A percentile compares a stretch with the other conserved stretches of the same genome.
Conservation (phyloP, 805 yeast species). For the Clavispora carvajalis region DNA sequence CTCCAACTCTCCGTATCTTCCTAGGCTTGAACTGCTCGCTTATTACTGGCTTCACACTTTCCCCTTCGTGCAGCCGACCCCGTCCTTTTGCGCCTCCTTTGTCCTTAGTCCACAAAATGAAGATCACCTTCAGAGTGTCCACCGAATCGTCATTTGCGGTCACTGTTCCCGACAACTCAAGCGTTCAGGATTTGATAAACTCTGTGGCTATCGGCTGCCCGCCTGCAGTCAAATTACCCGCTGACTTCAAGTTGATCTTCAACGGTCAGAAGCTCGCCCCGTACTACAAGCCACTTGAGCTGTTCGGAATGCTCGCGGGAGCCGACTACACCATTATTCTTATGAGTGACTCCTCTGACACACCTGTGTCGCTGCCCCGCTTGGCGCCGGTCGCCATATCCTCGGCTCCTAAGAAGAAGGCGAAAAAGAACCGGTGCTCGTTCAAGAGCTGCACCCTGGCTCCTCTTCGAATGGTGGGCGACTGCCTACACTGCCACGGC, state of each 20-base stretch:
- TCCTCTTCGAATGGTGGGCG: conserved; percentile 69
- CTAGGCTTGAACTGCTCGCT: too few species aligned
- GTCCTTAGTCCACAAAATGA: conserved; percentile 28
- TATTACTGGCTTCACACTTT: too few species aligned
- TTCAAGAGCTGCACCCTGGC: conserved; percentile 57
- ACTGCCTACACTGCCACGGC: conserved; percentile 79
- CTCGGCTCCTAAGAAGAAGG: conserved; percentile 18
- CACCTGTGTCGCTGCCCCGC: conserved; percentile 19
- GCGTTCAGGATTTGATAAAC: conserved; percentile 46
- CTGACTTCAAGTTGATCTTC: conserved; percentile 34
- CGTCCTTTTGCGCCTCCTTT: not conserved
- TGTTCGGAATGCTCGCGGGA: conserved; percentile 15
- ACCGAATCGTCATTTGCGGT: conserved; percentile 41
- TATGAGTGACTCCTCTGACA: conserved; percentile 23
- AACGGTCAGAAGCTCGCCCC: conserved; percentile 37
- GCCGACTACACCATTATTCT: conserved; percentile 19
- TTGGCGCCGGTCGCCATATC: conserved; percentile 14
- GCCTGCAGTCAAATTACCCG: conserved; percentile 25
- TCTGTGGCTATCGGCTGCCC: conserved; percentile 40
- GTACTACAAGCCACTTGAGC: conserved; percentile 17
- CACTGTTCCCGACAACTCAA: conserved; percentile 47
- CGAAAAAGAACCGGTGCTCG: conserved; percentile 45
- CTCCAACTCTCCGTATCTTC: too few species aligned
- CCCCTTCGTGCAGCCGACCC: too few species aligned
- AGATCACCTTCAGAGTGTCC: conserved; percentile 43